Evolutionary conservation across 129 eudicot genomes (phyloP).

Genomic region (Tanacetum coccineum): DNA sequence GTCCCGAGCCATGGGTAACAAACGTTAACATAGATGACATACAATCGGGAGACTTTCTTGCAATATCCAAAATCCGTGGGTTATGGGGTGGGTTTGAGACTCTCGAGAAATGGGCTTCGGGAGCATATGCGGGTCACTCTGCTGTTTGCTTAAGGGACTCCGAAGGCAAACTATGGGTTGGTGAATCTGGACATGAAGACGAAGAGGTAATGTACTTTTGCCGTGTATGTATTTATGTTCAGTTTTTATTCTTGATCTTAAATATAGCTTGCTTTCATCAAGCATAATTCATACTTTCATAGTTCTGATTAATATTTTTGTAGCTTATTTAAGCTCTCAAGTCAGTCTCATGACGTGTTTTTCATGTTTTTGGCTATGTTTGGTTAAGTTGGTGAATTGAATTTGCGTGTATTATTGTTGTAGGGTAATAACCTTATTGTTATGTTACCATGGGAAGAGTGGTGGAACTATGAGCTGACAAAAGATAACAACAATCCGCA

Average conservation of each 20-base stretch:
- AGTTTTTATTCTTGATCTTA: too few species aligned
- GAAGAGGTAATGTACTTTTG: too few species aligned
- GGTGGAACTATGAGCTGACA: slow-evolving; percentile 92
- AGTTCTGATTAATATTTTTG: too few species aligned
- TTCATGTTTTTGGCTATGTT: too few species aligned
- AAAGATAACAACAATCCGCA: slow-evolving; percentile 88
- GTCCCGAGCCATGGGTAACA: slow-evolving; percentile 91
- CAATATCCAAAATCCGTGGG: slow-evolving; percentile 88
- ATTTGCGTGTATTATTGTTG: slow-evolving; percentile 11
- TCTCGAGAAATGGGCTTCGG: slow-evolving; percentile 98
- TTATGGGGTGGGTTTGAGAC: slow-evolving; percentile 99
- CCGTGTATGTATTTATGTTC: too few species aligned
- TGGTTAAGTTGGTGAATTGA: not conserved
- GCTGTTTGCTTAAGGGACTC: slow-evolving; percentile 93
- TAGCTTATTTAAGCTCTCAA: too few species aligned
- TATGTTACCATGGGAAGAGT: slow-evolving; percentile 90
- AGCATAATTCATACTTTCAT: too few species aligned
- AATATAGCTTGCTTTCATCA: too few species aligned
- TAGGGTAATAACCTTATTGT: slow-evolving; percentile 87
- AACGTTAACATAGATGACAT: slow-evolving; percentile 63
- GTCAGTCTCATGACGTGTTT: too few species aligned
- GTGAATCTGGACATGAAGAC: slow-evolving; percentile 97
- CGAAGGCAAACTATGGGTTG: slow-evolving; percentile 96
- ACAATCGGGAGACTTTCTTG: slow-evolving; percentile 94
- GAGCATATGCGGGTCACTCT: slow-evolving; percentile 89